Conservation (phyloP, 306 rosid genomes). For the Cicer cuneatum region DNA sequence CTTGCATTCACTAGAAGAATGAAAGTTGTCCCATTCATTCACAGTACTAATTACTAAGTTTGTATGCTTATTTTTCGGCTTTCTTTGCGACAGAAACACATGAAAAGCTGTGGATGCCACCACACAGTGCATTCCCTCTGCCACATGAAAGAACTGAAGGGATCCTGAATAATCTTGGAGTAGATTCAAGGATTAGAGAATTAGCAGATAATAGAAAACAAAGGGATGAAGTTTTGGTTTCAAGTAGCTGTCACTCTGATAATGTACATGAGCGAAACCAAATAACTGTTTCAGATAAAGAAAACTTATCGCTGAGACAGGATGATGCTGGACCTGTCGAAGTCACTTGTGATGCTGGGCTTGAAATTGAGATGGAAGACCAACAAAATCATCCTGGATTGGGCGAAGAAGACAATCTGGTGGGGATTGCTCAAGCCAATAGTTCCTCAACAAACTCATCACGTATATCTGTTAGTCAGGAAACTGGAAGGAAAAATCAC, state of each 20-base stretch:
- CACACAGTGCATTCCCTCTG: conserved; percentile 31
- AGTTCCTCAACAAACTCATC: conserved; percentile 37
- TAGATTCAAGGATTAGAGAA: conserved; percentile 43
- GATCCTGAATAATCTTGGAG: conserved; percentile 54
- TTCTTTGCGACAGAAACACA: conserved; percentile 52
- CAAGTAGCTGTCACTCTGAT: conserved; percentile 35
- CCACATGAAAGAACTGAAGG: conserved; percentile 56
- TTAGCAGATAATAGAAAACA: conserved; percentile 36
- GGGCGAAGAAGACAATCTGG: conserved; percentile 41
- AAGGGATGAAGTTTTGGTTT: conserved; percentile 35
- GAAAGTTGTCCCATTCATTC: background rate
- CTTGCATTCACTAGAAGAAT: conserved; percentile 2
- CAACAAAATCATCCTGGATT: conserved; percentile 38
- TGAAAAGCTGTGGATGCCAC: conserved; percentile 36
- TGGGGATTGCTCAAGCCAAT: conserved; percentile 32
- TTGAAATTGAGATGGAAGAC: conserved; percentile 40
- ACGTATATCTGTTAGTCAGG: conserved; percentile 40
- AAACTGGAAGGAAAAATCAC: conserved; percentile 31
- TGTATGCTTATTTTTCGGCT: conserved; percentile 17
- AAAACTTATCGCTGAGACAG: conserved; percentile 36
- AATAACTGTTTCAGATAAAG: conserved; percentile 35
- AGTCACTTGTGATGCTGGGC: conserved; percentile 33
- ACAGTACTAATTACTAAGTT: background rate
- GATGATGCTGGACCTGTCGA: conserved; percentile 31
- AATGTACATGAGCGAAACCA: conserved; percentile 43